Evolutionary conservation across 2,329 filamentous ascomycete genomes (phyloP), one percentile per base, ranked within the genome.

Genomic region (Claviceps maximensis): DNA sequence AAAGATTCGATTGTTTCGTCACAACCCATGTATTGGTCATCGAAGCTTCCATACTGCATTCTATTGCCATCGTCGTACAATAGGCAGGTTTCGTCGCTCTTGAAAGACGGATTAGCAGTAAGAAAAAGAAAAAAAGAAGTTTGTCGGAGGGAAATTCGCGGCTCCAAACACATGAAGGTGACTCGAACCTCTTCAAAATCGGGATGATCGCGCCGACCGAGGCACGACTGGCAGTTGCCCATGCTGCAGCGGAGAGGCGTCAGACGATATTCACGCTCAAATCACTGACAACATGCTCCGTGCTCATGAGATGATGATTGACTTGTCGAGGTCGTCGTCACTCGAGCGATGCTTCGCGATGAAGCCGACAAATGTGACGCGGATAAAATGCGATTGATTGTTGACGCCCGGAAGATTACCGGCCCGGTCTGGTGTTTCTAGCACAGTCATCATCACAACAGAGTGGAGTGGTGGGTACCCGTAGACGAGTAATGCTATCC

Each of bases 31-130:
- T 72, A 71, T 53, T 77, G 72, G 44, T 84, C 78, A 53, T 73
- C 75, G 58, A 84, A 83, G 63, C 79, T 83, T 48, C 80, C 80
- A 57, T 84, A 84, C 53, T 81, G 75, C 59, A 78, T 69, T 54
- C 71, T 72, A 60, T 77, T 77, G 38, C 75, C 70, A 54, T 84
- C 81, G 57, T 83, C 80, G 62, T 81, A 81, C 27, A 84, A 71
- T 21, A 81, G 70, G 40, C 79, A 72, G 17, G 74, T 75, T 57
- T 80, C 77, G 51, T 81, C 78, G 57, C 78, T 74, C 77, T 80
- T 58, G n/a, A 25, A 27, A 25, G 47, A 17, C 58, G 47, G 53
- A 21, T 60, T 51, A 55, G 29, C 19, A 19, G 33, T 2, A 41
- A 21, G 6, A 15, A 50, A 25, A n/a, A n/a, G n/a, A 29, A n/a